Conservation (phyloP, 2,329 filamentous ascomycete genomes). For the Penicillium nordicum region DNA sequence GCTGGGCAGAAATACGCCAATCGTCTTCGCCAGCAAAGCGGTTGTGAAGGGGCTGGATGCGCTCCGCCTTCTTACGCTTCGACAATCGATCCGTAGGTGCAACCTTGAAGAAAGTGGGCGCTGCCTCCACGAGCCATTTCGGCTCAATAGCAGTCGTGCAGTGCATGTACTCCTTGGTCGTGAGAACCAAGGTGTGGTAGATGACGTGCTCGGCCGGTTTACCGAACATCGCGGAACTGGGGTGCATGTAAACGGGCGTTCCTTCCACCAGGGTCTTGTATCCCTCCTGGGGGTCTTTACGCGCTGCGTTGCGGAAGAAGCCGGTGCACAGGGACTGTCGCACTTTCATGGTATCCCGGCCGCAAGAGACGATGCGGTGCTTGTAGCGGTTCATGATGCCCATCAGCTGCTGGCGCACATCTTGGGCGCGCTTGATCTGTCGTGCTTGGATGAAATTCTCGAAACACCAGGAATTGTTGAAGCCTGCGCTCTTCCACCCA, state of each 20-base stretch:
- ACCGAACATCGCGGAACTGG: constrained; percentile 84
- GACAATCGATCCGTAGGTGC: constrained; percentile 80
- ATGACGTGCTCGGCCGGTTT: constrained; percentile 97
- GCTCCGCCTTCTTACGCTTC: constrained; percentile 88
- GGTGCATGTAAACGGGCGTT: constrained; percentile 92
- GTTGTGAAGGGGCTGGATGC: constrained; percentile 93
- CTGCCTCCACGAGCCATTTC: constrained; percentile 88
- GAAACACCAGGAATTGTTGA: constrained; percentile 85
- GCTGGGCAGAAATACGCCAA: constrained; percentile 88
- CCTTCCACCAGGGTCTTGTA: constrained; percentile 97
- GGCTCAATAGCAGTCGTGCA: constrained; percentile 90
- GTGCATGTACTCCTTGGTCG: constrained; percentile 95
- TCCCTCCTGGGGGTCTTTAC: constrained; percentile 93
- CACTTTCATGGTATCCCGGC: constrained; percentile 80
- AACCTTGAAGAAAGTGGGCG: constrained; percentile 99
- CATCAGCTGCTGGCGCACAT: constrained; percentile 86
- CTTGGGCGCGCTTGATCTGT: constrained; percentile 81
- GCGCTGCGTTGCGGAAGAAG: constrained; percentile 91
- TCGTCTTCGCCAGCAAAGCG: constrained; percentile 90
- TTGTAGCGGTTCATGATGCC: constrained; percentile 93
- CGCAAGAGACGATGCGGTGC: constrained; percentile 77
- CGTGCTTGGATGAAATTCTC: constrained; percentile 97
- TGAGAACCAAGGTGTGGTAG: constrained; percentile 63
- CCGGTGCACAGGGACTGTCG: constrained; percentile 85
- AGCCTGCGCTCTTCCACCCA: constrained; percentile 84